phyloP scores from a whole-genome alignment of 306 rosid genomes.

The Pterocarpus macrocarpus region DNA sequence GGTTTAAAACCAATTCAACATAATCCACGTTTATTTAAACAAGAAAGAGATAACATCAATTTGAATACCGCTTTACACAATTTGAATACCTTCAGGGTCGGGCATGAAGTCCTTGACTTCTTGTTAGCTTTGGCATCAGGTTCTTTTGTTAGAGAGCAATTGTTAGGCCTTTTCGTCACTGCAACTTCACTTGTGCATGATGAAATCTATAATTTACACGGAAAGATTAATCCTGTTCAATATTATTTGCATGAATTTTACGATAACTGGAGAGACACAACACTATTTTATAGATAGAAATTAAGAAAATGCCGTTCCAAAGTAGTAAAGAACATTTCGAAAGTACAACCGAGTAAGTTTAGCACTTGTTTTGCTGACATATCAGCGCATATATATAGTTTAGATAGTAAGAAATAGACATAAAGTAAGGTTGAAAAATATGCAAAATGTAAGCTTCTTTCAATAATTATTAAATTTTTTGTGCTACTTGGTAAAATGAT shows the following conservation, averaged over 20 bases:
- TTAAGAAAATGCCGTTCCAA: not conserved
- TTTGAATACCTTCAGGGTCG: constrained; percentile 35
- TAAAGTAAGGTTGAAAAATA: no score
- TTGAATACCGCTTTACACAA: not conserved
- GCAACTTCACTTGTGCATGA: constrained; percentile 23
- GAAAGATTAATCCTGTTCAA: not conserved
- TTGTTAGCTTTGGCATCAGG: constrained; percentile 37
- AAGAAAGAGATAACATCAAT: not conserved
- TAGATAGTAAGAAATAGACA: no score
- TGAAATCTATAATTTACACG: constrained; percentile 31
- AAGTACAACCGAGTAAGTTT: constrained; percentile 4
- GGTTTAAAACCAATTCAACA: constrained; percentile 35
- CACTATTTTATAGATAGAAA: not conserved
- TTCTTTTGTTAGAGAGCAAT: constrained; percentile 25
- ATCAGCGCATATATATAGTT: not conserved
- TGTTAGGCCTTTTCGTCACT: constrained; percentile 20
- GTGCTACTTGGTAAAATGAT: no score
- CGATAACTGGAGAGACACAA: not conserved
- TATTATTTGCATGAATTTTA: not conserved
- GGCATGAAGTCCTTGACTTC: constrained; percentile 43
- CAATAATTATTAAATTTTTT: no score
- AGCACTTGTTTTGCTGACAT: not conserved
- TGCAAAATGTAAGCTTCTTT: no score
- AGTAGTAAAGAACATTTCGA: not conserved
- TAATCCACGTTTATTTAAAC: not conserved